phyloP scores from a whole-genome alignment of 306 rosid genomes.

The Citrullus colocynthis region DNA sequence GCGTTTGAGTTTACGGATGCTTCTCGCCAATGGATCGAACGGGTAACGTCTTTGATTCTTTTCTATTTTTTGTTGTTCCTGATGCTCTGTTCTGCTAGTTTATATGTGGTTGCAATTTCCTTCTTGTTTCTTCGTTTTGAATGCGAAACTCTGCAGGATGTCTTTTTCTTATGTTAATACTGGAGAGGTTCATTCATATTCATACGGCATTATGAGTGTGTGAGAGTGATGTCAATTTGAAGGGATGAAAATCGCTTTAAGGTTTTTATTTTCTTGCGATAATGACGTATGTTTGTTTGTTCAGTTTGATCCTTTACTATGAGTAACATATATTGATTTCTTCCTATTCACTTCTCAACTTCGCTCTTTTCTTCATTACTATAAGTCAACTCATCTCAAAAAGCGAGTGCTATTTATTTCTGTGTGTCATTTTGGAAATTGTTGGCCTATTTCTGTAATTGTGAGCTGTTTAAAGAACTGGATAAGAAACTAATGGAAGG shows the following conservation, averaged over 20 bases:
- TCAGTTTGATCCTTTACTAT: not conserved
- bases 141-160: not conserved
- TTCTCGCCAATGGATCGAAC: constrained; percentile 60
- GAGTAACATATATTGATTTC: not conserved
- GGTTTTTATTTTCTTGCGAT: not conserved
- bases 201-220: not conserved
- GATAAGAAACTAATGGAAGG: not conserved
- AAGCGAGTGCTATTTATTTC: not conserved
- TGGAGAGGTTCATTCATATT: not conserved
- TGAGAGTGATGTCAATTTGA: not conserved
- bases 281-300: not conserved
- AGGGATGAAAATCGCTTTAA: not conserved
- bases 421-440: not conserved
- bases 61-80: not conserved
- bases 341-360: not conserved
- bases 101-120: not conserved
- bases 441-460: not conserved
- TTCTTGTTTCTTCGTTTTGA: not conserved
- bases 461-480: not conserved
- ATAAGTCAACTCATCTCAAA: not conserved
- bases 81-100: not conserved
- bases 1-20: constrained; percentile 57
- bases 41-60: constrained; percentile 21
- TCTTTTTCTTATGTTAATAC: not conserved
- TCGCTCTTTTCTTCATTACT: not conserved